Evolutionary conservation across 1,284 basidiomycete genomes (phyloP).

Genomic region (Trichosporon asahii): DNA sequence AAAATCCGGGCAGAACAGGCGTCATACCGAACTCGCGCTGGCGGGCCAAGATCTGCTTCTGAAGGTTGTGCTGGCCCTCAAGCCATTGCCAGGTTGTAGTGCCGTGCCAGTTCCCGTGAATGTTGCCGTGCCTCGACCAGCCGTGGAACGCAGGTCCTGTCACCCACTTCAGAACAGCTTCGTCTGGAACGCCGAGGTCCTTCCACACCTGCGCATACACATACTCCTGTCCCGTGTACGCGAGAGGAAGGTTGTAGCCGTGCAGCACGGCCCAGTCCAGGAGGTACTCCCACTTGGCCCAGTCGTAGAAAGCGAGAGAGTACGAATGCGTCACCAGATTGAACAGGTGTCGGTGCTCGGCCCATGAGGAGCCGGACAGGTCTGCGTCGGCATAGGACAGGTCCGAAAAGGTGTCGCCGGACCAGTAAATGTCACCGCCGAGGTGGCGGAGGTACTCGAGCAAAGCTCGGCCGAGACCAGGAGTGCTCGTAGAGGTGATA

Average conservation of each 20-base stretch:
- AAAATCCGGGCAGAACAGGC: slow-evolving; percentile 55
- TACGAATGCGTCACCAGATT: slow-evolving; percentile 56
- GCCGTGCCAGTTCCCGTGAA: slow-evolving; percentile 54
- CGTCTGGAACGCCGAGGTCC: slow-evolving; percentile 51
- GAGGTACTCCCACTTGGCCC: slow-evolving; percentile 54
- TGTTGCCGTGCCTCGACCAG: slow-evolving; percentile 55
- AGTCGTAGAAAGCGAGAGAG: slow-evolving; percentile 54
- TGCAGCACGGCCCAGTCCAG: slow-evolving; percentile 56
- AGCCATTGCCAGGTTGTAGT: slow-evolving; percentile 52
- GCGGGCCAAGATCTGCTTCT: slow-evolving; percentile 52
- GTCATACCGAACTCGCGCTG: slow-evolving; percentile 56
- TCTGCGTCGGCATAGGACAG: neutral
- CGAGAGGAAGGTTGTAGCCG: slow-evolving; percentile 55
- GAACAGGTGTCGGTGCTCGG: slow-evolving; percentile 36
- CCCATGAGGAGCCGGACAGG: slow-evolving; percentile 15
- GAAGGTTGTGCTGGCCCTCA: slow-evolving; percentile 51
- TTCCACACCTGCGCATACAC: slow-evolving; percentile 51
- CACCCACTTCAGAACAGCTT: slow-evolving; percentile 50
- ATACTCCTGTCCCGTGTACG: slow-evolving; percentile 55
- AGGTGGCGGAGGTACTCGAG: slow-evolving; percentile 19
- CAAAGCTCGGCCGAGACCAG: slow-evolving; percentile 20
- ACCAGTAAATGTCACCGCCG: slow-evolving; percentile 24
- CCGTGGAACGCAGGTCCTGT: slow-evolving; percentile 55
- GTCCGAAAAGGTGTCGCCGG: slow-evolving; percentile 19
- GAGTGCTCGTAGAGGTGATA: slow-evolving; percentile 9